phyloP scores from a whole-genome alignment of 768 basidiomycete genomes.

The Dioszegia hungarica region DNA sequence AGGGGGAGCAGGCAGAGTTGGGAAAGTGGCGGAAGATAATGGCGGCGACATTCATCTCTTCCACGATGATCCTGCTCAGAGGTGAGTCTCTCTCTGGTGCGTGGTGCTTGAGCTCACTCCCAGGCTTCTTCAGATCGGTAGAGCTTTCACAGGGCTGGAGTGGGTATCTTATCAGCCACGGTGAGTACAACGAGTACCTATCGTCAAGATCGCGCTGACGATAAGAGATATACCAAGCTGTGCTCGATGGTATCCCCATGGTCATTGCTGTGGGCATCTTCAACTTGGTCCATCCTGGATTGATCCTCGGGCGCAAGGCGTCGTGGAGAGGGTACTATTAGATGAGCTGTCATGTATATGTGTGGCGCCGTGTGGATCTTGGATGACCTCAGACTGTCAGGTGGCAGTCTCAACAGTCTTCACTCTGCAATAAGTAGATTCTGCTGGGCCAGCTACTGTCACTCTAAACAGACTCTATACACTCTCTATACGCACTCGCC shows the following conservation, averaged over 20 bases:
- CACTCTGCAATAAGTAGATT: too few species aligned
- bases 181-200: not conserved
- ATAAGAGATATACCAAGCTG: not conserved
- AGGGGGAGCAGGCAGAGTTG: not conserved
- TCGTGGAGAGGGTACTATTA: constrained; percentile 27
- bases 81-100: constrained; percentile 10
- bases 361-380: too few species aligned
- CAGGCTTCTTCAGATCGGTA: constrained; percentile 16
- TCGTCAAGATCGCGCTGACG: not conserved
- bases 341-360: too few species aligned
- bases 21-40: too few species aligned
- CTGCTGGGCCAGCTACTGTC: too few species aligned
- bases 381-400: too few species aligned
- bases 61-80: constrained; percentile 27
- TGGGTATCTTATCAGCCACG: constrained; percentile 20
- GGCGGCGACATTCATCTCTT: not conserved
- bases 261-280: constrained; percentile 36
- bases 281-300: constrained; percentile 33
- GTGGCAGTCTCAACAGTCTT: too few species aligned
- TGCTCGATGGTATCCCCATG: constrained; percentile 30
- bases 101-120: not conserved
- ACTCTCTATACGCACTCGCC: too few species aligned
- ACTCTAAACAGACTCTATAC: too few species aligned
- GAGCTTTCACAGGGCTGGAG: constrained; percentile 39
- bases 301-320: constrained; percentile 16